phyloP scores from a whole-genome alignment of 192 early-diverging fungal species.

The Neocallimastix lanati region DNA sequence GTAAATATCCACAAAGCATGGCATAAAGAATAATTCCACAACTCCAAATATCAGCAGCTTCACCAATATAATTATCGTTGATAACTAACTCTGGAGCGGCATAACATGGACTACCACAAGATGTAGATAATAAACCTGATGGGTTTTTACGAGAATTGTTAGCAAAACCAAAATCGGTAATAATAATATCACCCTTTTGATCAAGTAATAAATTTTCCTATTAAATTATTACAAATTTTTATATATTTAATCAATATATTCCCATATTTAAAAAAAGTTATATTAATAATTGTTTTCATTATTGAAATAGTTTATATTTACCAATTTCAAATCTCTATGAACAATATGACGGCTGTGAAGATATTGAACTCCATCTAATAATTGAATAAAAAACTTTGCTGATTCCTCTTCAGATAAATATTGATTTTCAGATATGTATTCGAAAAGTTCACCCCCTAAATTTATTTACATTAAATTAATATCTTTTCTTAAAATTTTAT shows the following conservation, averaged over 20 bases:
- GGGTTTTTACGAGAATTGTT: constrained; percentile 3
- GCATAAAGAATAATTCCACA: constrained; percentile 59
- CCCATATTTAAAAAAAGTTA: too few relatives aligned
- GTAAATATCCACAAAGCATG: constrained; percentile 43
- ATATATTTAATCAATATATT: too few relatives aligned
- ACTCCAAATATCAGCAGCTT: constrained; percentile 50
- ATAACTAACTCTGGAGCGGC: constrained; percentile 98
- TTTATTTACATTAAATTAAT: too few relatives aligned
- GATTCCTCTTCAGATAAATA: constrained; percentile 11
- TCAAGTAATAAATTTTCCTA: constrained; percentile 30
- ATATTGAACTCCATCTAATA: constrained; percentile 17
- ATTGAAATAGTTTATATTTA: constrained; percentile 15
- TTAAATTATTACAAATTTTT: too few relatives aligned
- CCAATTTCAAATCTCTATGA: constrained; percentile 20
- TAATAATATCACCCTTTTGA: constrained; percentile 18
- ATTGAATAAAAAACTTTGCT: constrained; percentile 12
- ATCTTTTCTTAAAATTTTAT: too few relatives aligned
- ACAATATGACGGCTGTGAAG: constrained; percentile 22
- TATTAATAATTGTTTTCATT: too few relatives aligned
- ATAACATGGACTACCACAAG: constrained; percentile 96
- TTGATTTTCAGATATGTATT: constrained; percentile 11
- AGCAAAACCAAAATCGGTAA: constrained; percentile 47
- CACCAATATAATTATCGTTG: constrained; percentile 41
- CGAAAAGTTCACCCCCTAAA: constrained; percentile 13
- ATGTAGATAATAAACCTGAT: constrained; percentile 61